A percentile compares a stretch with the other conserved stretches of the same genome.
Conservation (phyloP, 169 alveolate genomes). For the Hepatocystis sp. region DNA sequence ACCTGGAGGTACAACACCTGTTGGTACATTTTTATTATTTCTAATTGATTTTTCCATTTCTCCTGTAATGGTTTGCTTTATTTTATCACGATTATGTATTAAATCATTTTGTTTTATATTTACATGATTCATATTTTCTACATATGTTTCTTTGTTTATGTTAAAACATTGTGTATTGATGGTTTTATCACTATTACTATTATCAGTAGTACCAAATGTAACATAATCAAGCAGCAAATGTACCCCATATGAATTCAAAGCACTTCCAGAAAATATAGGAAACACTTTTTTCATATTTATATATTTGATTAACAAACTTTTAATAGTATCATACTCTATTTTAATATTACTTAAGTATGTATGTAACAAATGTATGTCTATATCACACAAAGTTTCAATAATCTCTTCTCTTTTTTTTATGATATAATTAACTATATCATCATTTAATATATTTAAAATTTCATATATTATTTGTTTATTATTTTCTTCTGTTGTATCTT, state of each 20-base stretch:
- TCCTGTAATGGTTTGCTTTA: too few relatives aligned
- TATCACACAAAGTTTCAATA: conserved; percentile 61
- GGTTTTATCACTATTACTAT: background rate
- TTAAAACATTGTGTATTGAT: background rate
- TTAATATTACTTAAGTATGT: conserved; percentile 50
- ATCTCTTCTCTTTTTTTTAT: conserved; percentile 69
- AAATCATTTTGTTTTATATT: background rate
- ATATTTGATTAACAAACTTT: conserved; percentile 4
- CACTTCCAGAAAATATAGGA: conserved; percentile 70
- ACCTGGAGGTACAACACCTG: too few relatives aligned
- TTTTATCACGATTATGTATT: background rate
- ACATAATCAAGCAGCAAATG: conserved; percentile 53
- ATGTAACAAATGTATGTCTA: conserved; percentile 31
- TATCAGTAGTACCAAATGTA: background rate
- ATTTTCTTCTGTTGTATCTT: background rate
- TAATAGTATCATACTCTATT: conserved; percentile 20
- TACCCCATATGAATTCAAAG: conserved; percentile 52
- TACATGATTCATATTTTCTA: background rate
- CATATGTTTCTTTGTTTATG: background rate
- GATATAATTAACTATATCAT: conserved; percentile 13
- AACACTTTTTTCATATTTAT: conserved; percentile 24
- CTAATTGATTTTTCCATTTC: too few relatives aligned
- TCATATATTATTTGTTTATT: background rate
- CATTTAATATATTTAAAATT: conserved; percentile 4
- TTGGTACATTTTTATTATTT: too few relatives aligned